Evolutionary conservation across 352 stramenopile species (phyloP).

Genomic region (Globisporangium polare): DNA sequence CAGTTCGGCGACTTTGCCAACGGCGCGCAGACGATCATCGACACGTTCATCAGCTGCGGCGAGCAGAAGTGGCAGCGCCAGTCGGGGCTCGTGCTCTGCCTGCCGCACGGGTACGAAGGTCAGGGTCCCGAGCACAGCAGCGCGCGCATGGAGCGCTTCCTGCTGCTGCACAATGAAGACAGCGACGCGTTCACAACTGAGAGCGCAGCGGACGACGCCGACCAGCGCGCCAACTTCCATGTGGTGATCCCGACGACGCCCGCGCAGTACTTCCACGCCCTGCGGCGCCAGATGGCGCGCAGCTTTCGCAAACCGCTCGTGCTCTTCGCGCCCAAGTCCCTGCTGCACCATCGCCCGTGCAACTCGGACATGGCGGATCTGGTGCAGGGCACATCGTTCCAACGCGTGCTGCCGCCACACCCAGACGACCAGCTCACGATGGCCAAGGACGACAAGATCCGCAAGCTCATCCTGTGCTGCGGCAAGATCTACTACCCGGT

Average conservation of each 20-base stretch:
- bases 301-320: constrained; percentile 80
- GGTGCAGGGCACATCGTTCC: constrained; percentile 46
- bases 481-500: constrained; percentile 86
- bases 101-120: constrained; percentile 86
- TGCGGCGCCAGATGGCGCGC: constrained; percentile 81
- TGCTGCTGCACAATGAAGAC: constrained; percentile 80
- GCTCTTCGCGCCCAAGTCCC: constrained; percentile 78
- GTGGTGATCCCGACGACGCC: constrained; percentile 83
- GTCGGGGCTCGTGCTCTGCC: constrained; percentile 69
- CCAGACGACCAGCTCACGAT: constrained; percentile 66
- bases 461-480: constrained; percentile 75
- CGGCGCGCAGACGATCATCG: constrained; percentile 85
- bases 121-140: constrained; percentile 85
- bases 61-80: constrained; percentile 91
- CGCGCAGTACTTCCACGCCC: constrained; percentile 96
- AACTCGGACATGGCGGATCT: constrained; percentile 75
- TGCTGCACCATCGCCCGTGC: constrained; percentile 80
- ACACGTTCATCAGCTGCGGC: constrained; percentile 79
- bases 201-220: constrained; percentile 31
- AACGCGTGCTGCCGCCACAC: constrained; percentile 69
- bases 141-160: constrained; percentile 80
- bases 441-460: constrained; percentile 61
- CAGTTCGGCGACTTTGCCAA: constrained; percentile 90
- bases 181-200: constrained; percentile 50
- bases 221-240: constrained; percentile 67